Evolutionary conservation across 2,329 filamentous ascomycete genomes (phyloP).

Genomic region (Talaromyces sp.): DNA sequence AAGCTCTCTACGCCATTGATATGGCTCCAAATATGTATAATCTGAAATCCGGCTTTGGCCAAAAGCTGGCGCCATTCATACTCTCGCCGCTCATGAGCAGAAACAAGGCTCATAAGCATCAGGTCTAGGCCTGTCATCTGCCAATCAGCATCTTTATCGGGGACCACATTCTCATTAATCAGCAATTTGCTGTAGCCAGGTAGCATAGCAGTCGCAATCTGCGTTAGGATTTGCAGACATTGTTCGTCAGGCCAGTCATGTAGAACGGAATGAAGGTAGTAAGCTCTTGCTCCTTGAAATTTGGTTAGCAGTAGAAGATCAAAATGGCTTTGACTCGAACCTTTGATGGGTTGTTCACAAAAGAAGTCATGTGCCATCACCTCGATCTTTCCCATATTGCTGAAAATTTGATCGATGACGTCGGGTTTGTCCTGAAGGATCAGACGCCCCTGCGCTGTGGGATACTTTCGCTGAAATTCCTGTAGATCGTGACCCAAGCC

Average conservation of each 20-base stretch:
- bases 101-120: not conserved
- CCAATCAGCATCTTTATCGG: conserved; percentile 26
- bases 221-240: conserved; percentile 20
- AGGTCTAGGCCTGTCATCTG: too few species aligned
- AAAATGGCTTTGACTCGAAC: too few species aligned
- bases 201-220: conserved; percentile 32
- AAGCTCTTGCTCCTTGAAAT: conserved; percentile 9
- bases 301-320: not conserved
- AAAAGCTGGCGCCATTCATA: not conserved
- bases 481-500: not conserved
- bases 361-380: not conserved
- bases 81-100: not conserved
- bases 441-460: not conserved
- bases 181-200: conserved; percentile 35
- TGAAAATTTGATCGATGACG: not conserved
- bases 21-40: not conserved
- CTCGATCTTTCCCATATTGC: not conserved
- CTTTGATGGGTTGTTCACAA: not conserved
- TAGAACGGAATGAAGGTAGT: conserved; percentile 25
- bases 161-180: conserved; percentile 45
- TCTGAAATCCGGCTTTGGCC: not conserved
- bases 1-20: too few species aligned
- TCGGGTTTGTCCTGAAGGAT: not conserved
- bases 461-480: not conserved
- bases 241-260: conserved; percentile 26